Evolutionary conservation across 495 filamentous ascomycete species (phyloP).

Genomic region (Tuber microsphaerosporum): DNA sequence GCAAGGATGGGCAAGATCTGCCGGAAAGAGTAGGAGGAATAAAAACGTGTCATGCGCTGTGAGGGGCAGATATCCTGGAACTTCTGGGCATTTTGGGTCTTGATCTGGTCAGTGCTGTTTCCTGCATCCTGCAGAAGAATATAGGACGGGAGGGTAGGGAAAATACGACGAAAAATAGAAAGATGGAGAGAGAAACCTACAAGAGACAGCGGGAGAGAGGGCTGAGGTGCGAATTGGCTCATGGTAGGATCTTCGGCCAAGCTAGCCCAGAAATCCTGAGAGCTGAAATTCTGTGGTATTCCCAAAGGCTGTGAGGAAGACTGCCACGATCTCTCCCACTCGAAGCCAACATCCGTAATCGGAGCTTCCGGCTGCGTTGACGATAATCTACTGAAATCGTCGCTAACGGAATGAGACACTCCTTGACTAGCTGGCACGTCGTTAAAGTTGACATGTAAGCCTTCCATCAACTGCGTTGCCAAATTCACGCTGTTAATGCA

Average conservation of each 20-base stretch:
- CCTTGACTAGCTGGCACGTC: constrained; percentile 71
- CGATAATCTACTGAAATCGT: constrained; percentile 50
- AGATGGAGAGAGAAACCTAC: constrained; percentile 17
- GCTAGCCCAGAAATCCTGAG: constrained; percentile 41
- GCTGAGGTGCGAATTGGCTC: constrained; percentile 79
- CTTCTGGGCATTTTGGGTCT: constrained; percentile 76
- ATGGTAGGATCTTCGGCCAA: constrained; percentile 84
- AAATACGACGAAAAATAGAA: not conserved
- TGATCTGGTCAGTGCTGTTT: constrained; percentile 28
- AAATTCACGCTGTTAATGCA: constrained; percentile 72
- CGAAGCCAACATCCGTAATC: constrained; percentile 51
- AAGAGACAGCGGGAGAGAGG: constrained; percentile 68
- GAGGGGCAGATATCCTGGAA: constrained; percentile 78
- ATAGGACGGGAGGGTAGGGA: not conserved
- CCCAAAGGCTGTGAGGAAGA: constrained; percentile 50
- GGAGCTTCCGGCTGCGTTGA: constrained; percentile 66
- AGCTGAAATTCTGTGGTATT: constrained; percentile 30
- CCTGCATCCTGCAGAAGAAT: not conserved
- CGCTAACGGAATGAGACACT: constrained; percentile 54
- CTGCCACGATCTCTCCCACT: constrained; percentile 47
- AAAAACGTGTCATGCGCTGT: constrained; percentile 79
- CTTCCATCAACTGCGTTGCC: constrained; percentile 87
- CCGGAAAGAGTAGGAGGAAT: constrained; percentile 69
- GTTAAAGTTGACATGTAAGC: constrained; percentile 83
- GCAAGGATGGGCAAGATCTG: constrained; percentile 70